phyloP scores from a whole-genome alignment of 148 eudicot species.

The Fagopyrum homotropicum region DNA sequence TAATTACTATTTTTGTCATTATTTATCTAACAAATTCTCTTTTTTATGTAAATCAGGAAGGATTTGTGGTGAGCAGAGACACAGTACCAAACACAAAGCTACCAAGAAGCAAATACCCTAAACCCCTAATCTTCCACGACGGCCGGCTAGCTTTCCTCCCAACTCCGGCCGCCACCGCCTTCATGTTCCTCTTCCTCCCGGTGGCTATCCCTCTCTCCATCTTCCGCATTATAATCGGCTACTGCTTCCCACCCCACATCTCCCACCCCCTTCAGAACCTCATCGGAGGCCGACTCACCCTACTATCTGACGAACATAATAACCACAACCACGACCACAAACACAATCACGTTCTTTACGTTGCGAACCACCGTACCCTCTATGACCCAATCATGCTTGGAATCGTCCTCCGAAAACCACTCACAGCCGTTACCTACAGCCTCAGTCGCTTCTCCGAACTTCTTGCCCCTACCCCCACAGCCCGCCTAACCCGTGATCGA shows the following conservation, averaged over 20 bases:
- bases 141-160: constrained; percentile 84
- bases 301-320: constrained; percentile 12
- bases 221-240: constrained; percentile 45
- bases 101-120: constrained; percentile 71
- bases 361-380: constrained; percentile 74
- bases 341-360: constrained; percentile 31
- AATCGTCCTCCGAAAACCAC: constrained; percentile 23
- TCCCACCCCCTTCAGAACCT: constrained; percentile 35
- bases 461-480: constrained; percentile 59
- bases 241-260: constrained; percentile 36
- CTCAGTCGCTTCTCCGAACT: constrained; percentile 70
- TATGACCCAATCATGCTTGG: constrained; percentile 59
- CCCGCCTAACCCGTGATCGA: constrained; percentile 59
- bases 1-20: too few relatives aligned
- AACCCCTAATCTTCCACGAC: constrained; percentile 80
- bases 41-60: constrained; percentile 37
- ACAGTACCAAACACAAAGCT: constrained; percentile 21
- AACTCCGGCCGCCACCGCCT: constrained; percentile 61
- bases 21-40: too few relatives aligned
- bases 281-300: constrained; percentile 40
- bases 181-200: constrained; percentile 82
- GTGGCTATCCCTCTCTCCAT: constrained; percentile 48
- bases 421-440: constrained; percentile 83
- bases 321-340: background rate
- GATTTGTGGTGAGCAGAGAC: constrained; percentile 44